These are phyloP conservation scores for Rhizophagus prolifer DNA, from an alignment of 192 early-diverging fungal species.

Conservation along the genomic window DNA sequence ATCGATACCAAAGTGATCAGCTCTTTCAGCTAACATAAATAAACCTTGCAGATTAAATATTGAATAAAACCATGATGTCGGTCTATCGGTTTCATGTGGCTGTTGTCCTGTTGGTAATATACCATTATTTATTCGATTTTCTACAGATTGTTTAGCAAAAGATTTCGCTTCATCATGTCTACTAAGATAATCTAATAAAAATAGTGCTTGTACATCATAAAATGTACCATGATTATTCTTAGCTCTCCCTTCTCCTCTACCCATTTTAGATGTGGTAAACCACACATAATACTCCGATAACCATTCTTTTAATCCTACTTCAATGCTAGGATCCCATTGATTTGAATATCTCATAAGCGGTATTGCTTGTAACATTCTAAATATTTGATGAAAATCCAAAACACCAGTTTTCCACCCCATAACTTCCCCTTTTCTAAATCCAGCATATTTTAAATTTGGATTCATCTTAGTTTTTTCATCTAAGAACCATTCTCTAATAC, in stretches of 20 bases:
- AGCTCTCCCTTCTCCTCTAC: conserved; percentile 35
- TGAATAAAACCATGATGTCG: conserved; percentile 52
- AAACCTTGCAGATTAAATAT: conserved; percentile 49
- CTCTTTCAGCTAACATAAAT: conserved; percentile 43
- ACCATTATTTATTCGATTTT: conserved; percentile 43
- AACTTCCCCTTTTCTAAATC: conserved; percentile 44
- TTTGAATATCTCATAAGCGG: conserved; percentile 38
- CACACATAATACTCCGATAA: conserved; percentile 40
- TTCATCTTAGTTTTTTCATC: conserved; percentile 59
- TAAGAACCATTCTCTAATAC: conserved; percentile 57
- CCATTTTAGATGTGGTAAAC: conserved; percentile 36
- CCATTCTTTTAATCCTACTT: conserved; percentile 38
- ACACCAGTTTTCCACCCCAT: conserved; percentile 43
- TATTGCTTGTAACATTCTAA: conserved; percentile 43
- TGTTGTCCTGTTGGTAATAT: conserved; percentile 43
- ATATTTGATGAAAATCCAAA: conserved; percentile 48
- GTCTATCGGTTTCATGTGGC: conserved; percentile 43
- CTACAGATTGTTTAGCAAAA: conserved; percentile 31
- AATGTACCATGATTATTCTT: conserved; percentile 60
- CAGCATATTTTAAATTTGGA: conserved; percentile 57
- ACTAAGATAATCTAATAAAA: conserved; percentile 47
- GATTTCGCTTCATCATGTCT: conserved; percentile 35
- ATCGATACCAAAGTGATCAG: conserved; percentile 38
- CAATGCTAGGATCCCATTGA: conserved; percentile 35
- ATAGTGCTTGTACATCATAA: conserved; percentile 52